These are phyloP conservation scores for Debaryomyces sp. DNA, from an alignment of 1,139 yeast genomes.

Conservation along the genomic window DNA sequence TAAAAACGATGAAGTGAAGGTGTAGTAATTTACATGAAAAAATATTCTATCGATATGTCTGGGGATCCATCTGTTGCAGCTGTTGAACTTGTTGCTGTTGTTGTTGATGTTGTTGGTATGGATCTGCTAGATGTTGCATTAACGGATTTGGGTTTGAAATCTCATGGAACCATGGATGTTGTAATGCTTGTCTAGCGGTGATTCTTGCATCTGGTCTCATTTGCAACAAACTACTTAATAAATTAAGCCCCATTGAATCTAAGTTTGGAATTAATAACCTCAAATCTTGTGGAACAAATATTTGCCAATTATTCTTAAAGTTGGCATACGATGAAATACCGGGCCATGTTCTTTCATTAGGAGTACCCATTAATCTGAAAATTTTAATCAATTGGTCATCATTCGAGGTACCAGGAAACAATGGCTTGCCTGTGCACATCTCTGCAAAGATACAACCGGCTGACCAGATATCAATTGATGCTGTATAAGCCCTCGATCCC, in stretches of 20 bases:
- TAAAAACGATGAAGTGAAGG: slow-evolving; percentile 1
- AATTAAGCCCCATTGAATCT: slow-evolving; percentile 79
- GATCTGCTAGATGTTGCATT: slow-evolving; percentile 39
- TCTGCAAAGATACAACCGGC: slow-evolving; percentile 98
- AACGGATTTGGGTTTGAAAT: slow-evolving; percentile 50
- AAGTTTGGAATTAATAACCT: slow-evolving; percentile 73
- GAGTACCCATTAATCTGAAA: slow-evolving; percentile 94
- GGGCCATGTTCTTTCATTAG: slow-evolving; percentile 96
- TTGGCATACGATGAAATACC: slow-evolving; percentile 86
- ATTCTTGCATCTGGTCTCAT: slow-evolving; percentile 92
- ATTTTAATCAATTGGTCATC: slow-evolving; percentile 91
- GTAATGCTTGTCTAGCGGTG: slow-evolving; percentile 89
- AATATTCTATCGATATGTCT: slow-evolving; percentile 13
- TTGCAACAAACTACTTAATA: slow-evolving; percentile 76
- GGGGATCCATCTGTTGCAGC: slow-evolving; percentile 15
- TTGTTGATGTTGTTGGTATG: slow-evolving; percentile 40
- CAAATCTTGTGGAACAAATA: slow-evolving; percentile 82
- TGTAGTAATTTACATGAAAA: slow-evolving; percentile 7
- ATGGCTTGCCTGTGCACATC: slow-evolving; percentile 97
- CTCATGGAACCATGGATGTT: slow-evolving; percentile 95
- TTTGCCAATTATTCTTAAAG: slow-evolving; percentile 76
- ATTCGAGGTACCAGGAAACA: slow-evolving; percentile 94
- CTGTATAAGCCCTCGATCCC: slow-evolving; percentile 93
- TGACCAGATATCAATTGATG: slow-evolving; percentile 98
- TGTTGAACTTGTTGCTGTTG: slow-evolving; percentile 31